Conservation (phyloP, 495 filamentous ascomycete genomes). For the Aspergillus sclerotioniger region DNA sequence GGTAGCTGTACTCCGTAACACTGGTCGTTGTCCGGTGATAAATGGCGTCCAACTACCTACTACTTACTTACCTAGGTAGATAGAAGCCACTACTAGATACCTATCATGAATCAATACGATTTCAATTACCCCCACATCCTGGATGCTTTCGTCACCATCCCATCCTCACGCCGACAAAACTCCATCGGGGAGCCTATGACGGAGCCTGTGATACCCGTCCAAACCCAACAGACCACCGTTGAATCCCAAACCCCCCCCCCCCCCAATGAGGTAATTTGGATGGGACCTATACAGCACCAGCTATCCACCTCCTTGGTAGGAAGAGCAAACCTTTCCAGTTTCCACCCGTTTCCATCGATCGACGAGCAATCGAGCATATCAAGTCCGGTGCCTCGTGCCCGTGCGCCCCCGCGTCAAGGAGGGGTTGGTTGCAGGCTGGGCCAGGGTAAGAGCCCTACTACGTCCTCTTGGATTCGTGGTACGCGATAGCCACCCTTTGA, state of each 20-base stretch:
- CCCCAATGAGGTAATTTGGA: not conserved
- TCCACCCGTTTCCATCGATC: slow-evolving; percentile 14
- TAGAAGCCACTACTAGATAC: too few relatives aligned
- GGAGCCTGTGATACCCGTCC: not conserved
- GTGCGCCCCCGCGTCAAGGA: slow-evolving; percentile 6
- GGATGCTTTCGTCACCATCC: too few relatives aligned
- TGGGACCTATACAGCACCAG: not conserved
- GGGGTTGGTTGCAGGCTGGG: not conserved
- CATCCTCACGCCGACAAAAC: too few relatives aligned
- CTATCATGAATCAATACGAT: too few relatives aligned
- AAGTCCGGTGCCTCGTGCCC: slow-evolving; percentile 13
- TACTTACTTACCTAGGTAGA: too few relatives aligned
- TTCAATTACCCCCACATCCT: too few relatives aligned
- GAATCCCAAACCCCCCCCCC: not conserved
- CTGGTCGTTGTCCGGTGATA: too few relatives aligned
- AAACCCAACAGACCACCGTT: not conserved
- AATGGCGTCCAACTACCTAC: too few relatives aligned
- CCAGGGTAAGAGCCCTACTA: not conserved
- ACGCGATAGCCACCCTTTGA: slow-evolving; percentile 14
- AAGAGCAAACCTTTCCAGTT: not conserved
- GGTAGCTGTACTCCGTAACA: not conserved
- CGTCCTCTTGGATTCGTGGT: slow-evolving; percentile 2
- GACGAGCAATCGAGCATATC: slow-evolving; percentile 18
- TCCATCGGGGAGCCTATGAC: not conserved
- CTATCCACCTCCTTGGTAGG: not conserved